A percentile compares a stretch with the other conserved stretches of the same genome.
phyloP scores from a whole-genome alignment of 2,329 filamentous ascomycete genomes.

The Talaromyces sp. region DNA sequence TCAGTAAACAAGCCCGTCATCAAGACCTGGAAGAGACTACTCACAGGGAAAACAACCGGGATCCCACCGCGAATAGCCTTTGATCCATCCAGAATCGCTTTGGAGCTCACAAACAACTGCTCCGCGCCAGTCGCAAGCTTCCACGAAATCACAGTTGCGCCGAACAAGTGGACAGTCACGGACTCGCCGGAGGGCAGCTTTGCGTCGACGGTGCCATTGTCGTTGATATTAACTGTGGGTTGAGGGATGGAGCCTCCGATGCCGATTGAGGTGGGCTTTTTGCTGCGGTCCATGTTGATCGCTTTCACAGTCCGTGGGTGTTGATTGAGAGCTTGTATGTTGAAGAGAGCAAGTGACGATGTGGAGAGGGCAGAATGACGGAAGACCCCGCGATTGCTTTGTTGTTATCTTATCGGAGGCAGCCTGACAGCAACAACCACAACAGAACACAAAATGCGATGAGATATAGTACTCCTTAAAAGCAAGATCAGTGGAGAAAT shows the following conservation, averaged over 20 bases:
- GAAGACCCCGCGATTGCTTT: slow-evolving; percentile 2
- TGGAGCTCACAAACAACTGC: slow-evolving; percentile 81
- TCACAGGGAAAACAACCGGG: slow-evolving; percentile 86
- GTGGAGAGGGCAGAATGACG: neutral
- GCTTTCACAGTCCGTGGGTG: neutral
- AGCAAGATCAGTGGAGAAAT: neutral
- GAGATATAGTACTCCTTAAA: neutral
- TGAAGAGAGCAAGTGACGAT: neutral
- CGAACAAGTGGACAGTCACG: slow-evolving; percentile 80
- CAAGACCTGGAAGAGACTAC: slow-evolving; percentile 28
- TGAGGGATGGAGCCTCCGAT: slow-evolving; percentile 71
- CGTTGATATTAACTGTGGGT: slow-evolving; percentile 71
- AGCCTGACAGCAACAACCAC: neutral
- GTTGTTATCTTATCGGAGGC: neutral
- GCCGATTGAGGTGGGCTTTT: slow-evolving; percentile 75
- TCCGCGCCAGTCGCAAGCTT: slow-evolving; percentile 75
- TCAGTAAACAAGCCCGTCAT: neutral
- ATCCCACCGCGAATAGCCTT: slow-evolving; percentile 91
- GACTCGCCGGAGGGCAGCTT: slow-evolving; percentile 81
- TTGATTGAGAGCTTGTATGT: neutral
- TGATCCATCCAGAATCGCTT: slow-evolving; percentile 75
- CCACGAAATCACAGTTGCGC: slow-evolving; percentile 91
- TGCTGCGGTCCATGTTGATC: slow-evolving; percentile 70
- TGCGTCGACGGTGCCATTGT: slow-evolving; percentile 68
- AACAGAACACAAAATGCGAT: neutral